Percentiles rank a stretch among this genome's conserved stretches.
Conservation (phyloP, 495 filamentous ascomycete genomes). For the Aspergillus heteromorphus region DNA sequence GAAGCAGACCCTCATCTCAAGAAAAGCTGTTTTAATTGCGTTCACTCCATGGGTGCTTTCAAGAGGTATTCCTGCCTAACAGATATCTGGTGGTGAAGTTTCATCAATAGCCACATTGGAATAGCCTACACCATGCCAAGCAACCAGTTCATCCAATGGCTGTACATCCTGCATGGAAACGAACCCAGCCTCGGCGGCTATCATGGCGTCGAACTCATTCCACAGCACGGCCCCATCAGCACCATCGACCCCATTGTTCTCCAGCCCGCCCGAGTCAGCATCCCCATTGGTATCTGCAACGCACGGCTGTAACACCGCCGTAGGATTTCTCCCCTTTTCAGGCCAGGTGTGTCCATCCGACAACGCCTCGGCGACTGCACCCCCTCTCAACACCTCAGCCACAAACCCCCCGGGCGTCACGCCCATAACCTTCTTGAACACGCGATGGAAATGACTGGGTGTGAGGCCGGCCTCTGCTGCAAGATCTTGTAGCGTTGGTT, state of each 20-base stretch:
- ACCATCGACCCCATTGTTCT: conserved; percentile 2
- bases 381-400: conserved; percentile 1
- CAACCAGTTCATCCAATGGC: conserved; percentile 12
- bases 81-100: neutral
- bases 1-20: neutral
- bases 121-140: neutral
- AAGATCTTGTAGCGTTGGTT: conserved; percentile 44
- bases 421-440: conserved; percentile 56
- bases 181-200: conserved; percentile 27
- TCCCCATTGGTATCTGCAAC: conserved; percentile 6
- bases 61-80: neutral
- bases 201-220: conserved; percentile 37
- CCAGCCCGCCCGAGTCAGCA: conserved; percentile 11
- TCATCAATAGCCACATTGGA: neutral
- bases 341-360: conserved; percentile 2
- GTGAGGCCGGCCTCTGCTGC: conserved; percentile 51
- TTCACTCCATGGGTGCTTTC: neutral
- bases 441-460: conserved; percentile 57
- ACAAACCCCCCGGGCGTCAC: conserved; percentile 56
- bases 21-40: neutral
- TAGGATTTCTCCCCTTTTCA: neutral
- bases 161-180: conserved; percentile 6
- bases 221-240: conserved; percentile 14
- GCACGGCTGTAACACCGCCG: conserved; percentile 9
- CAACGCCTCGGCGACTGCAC: neutral